phyloP scores from a whole-genome alignment of 2,329 filamentous ascomycete species.

The Colletotrichum noveboracense region DNA sequence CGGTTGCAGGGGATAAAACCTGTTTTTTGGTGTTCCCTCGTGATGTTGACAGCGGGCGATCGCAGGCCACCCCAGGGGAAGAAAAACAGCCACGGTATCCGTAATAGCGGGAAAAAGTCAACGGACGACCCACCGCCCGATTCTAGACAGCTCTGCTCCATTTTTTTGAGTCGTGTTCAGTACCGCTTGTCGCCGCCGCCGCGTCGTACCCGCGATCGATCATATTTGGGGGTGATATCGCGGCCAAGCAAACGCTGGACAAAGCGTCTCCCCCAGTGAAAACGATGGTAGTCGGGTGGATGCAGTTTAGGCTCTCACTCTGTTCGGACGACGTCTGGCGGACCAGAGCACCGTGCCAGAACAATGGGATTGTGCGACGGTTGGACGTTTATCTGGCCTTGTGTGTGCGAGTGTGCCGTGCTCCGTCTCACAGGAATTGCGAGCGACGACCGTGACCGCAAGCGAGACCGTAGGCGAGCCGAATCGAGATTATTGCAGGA shows the following conservation, averaged over 20 bases:
- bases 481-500: background rate
- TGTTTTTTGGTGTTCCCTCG: conserved; percentile 5
- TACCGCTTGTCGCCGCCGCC: conserved; percentile 10
- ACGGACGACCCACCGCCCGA: background rate
- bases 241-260: background rate
- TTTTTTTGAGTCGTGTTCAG: conserved; percentile 12
- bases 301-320: background rate
- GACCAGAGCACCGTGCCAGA: background rate
- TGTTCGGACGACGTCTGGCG: conserved; percentile 13
- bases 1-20: conserved; percentile 14
- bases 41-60: conserved; percentile 15
- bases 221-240: conserved; percentile 13
- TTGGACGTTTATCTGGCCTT: background rate
- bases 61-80: conserved; percentile 1
- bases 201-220: conserved; percentile 14
- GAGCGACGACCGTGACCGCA: background rate
- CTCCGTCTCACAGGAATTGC: background rate
- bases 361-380: conserved; percentile 8
- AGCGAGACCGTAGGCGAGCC: background rate
- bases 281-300: conserved; percentile 6
- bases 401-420: background rate
- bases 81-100: background rate
- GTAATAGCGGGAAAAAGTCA: background rate
- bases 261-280: background rate
- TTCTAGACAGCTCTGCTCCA: conserved; percentile 8